Base-by-base conservation (phyloP, 106 monocot species). In the Dendrobium nobile region DNA sequence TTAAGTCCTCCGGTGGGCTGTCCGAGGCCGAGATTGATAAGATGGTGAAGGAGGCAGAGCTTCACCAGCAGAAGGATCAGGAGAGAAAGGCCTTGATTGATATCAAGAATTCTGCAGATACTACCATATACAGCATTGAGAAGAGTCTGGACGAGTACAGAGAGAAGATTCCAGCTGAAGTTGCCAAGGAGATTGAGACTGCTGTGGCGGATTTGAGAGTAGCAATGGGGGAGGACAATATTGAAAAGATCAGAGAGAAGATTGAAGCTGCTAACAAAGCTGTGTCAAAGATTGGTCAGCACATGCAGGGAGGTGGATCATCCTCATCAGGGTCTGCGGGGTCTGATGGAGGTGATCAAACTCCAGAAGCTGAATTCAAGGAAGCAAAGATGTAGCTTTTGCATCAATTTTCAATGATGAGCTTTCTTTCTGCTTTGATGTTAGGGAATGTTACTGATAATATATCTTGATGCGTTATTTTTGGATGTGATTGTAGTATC, bases 11-110 rank as follows among this genome's bases (percentile, higher is more conserved):
- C 0, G 88, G 91, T 42, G 91, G 91, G 61, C 78, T 91, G 16
- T 91, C 91, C 0, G 91, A 91, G 20, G 78, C 65, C 17, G 88
- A 91, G 73, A 91, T 91, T 18, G 83, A 88, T 31, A 91, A 88
- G 80, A 91, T 91, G 91, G 91, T 91, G 51, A 89, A 79, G 83
- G 91, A 88, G 79, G 91, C 88, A 5, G 91, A 91, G 80, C 47
- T 87, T 26, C 91, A 91, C 47, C 80, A 86, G 0, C 87, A 91
- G 75, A 88, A 81, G 81, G 91, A 91, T 83, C 88, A 91, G 77
- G 91, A 91, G 73, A 91, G 86, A 56, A 91, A 91, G 68, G 48
- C 82, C 0, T 48, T 91, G 80, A 91, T 91, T 40, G 91, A 91
- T 48, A 78, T 91, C 31, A 91, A 73, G 72, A 91, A 88, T 67